Percentiles rank a stretch among this genome's conserved stretches.
Conservation (phyloP, 495 filamentous ascomycete species). For the Cenococcum geophilum region DNA sequence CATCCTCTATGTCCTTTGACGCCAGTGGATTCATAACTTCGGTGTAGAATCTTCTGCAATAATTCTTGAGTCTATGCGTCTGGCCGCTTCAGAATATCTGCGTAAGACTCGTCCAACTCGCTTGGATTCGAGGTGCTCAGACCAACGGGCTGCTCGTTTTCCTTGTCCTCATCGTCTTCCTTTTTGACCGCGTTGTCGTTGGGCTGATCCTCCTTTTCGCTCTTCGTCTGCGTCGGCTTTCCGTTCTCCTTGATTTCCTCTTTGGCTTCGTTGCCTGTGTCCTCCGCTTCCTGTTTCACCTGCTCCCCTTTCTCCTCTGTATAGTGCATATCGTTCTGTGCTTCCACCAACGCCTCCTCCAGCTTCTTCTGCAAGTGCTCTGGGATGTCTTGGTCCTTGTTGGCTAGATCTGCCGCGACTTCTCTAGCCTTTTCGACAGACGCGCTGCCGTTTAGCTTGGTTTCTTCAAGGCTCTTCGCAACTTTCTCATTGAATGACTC, state of each 20-base stretch:
- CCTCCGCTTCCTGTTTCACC: not conserved
- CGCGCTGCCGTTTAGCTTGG: constrained; percentile 10
- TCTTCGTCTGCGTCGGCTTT: not conserved
- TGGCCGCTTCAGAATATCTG: not conserved
- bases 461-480: constrained; percentile 16
- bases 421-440: constrained; percentile 14
- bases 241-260: not conserved
- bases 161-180: not conserved
- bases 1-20: too few species aligned
- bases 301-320: not conserved
- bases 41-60: too few species aligned
- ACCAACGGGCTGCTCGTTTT: not conserved
- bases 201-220: not conserved
- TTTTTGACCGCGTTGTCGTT: not conserved
- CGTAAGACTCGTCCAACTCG: not conserved
- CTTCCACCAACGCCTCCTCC: not conserved
- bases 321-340: not conserved
- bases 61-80: not conserved
- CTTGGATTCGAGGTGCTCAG: not conserved
- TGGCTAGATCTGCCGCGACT: constrained; percentile 14
- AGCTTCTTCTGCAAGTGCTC: not conserved
- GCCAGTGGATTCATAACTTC: too few species aligned
- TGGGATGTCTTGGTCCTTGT: not conserved
- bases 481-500: constrained; percentile 16
- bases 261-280: not conserved